A percentile compares a stretch with the other conserved stretches of the same genome.
Conservation (phyloP, 345 rosid species). For the Linum trigynum region DNA sequence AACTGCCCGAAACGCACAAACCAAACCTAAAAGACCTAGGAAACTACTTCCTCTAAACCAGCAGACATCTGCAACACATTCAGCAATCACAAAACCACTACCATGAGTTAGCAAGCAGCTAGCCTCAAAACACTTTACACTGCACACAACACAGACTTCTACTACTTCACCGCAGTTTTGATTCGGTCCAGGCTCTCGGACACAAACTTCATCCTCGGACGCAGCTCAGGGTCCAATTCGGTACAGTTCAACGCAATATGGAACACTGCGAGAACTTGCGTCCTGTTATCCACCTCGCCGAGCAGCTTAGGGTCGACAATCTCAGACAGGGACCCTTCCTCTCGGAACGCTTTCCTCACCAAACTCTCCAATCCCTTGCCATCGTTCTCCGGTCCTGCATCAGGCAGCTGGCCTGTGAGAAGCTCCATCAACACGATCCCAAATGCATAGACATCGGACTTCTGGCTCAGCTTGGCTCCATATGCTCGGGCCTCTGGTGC, state of each 20-base stretch:
- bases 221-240: slow-evolving; percentile 74
- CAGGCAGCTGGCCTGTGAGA: slow-evolving; percentile 57
- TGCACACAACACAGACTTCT: too few species aligned
- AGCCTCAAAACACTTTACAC: slow-evolving; percentile 17
- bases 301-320: slow-evolving; percentile 59
- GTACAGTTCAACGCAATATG: slow-evolving; percentile 87
- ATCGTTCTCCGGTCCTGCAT: slow-evolving; percentile 44
- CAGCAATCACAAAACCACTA: neutral
- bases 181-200: slow-evolving; percentile 72
- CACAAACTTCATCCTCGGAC: slow-evolving; percentile 81
- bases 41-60: neutral
- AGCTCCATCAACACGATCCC: slow-evolving; percentile 85
- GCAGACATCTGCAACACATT: neutral
- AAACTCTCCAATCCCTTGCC: slow-evolving; percentile 56
- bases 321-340: slow-evolving; percentile 59
- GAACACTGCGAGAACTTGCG: slow-evolving; percentile 56
- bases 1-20: too few species aligned
- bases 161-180: slow-evolving; percentile 28
- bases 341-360: slow-evolving; percentile 58
- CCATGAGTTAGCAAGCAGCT: neutral
- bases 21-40: too few species aligned
- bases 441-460: slow-evolving; percentile 76
- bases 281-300: slow-evolving; percentile 52
- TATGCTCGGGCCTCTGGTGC: slow-evolving; percentile 75
- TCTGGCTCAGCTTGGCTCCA: slow-evolving; percentile 65